A percentile compares a stretch with the other conserved stretches of the same genome.
Conservation (phyloP, 345 rosid species). For the Heritiera littoralis region DNA sequence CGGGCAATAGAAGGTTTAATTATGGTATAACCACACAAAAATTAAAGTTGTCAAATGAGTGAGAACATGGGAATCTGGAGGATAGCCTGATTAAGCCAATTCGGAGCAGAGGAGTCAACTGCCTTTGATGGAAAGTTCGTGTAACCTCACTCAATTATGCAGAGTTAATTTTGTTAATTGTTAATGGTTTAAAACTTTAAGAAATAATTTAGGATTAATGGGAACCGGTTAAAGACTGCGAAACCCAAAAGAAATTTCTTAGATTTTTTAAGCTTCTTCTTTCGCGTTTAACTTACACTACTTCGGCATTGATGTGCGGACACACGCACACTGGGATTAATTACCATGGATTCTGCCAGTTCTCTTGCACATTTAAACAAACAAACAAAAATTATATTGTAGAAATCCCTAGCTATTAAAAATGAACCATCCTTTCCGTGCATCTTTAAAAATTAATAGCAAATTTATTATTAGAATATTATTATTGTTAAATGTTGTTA, state of each 20-base stretch:
- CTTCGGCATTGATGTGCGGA: conserved; percentile 22
- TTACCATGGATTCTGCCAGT: conserved; percentile 11
- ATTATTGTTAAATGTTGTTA: not conserved
- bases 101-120: not conserved
- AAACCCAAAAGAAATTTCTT: conserved; percentile 19
- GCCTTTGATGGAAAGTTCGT: not conserved
- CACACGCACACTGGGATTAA: not conserved
- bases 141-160: not conserved
- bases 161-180: not conserved
- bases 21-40: not conserved
- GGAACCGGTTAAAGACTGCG: conserved; percentile 35
- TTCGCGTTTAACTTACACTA: conserved; percentile 23
- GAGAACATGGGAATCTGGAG: too few species aligned
- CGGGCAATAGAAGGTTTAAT: not conserved
- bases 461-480: not conserved
- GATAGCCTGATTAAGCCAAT: not conserved
- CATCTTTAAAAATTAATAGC: not conserved
- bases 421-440: not conserved
- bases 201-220: conserved; percentile 8
- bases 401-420: not conserved
- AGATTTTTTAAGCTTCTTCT: conserved; percentile 23
- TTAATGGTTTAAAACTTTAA: not conserved
- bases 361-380: not conserved
- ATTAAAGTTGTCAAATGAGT: too few species aligned
- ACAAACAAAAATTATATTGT: not conserved